Conservation (phyloP, 768 basidiomycete species). For the Crassisporium funariophilum region DNA sequence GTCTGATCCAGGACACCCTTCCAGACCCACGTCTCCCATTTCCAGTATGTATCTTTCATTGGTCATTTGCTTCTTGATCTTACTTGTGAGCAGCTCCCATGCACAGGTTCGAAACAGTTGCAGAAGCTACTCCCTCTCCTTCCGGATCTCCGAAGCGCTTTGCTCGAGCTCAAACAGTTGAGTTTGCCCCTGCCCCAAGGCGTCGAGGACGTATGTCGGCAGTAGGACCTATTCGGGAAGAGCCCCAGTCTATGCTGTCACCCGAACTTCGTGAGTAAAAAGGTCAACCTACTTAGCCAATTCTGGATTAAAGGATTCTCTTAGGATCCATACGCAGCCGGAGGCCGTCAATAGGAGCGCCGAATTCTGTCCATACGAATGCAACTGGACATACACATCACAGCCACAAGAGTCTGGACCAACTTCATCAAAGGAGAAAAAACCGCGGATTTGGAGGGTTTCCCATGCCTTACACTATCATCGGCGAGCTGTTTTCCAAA, state of each 20-base stretch:
- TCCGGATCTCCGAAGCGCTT: constrained; percentile 25
- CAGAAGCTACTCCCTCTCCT: constrained; percentile 13
- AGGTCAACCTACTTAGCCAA: no score
- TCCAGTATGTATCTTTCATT: constrained; percentile 28
- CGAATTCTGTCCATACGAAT: constrained; percentile 13
- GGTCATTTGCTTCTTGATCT: neutral
- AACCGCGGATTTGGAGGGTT: constrained; percentile 70
- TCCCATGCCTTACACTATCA: constrained; percentile 65
- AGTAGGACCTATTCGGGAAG: constrained; percentile 6
- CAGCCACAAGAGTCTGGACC: constrained; percentile 15
- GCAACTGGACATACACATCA: constrained; percentile 13
- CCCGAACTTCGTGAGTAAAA: no score
- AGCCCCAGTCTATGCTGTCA: no score
- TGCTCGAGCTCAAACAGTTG: constrained; percentile 43
- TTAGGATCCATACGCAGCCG: constrained; percentile 12
- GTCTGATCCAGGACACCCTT: constrained; percentile 39
- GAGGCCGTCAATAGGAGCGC: constrained; percentile 1
- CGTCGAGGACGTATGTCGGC: constrained; percentile 26
- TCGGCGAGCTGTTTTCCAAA: constrained; percentile 48
- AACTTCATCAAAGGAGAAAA: constrained; percentile 24
- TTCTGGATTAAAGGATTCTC: neutral
- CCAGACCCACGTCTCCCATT: constrained; percentile 34
- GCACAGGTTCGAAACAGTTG: constrained; percentile 40
- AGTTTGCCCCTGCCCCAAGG: constrained; percentile 36
- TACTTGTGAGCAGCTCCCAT: constrained; percentile 32